phyloP scores from a whole-genome alignment of 2,329 filamentous ascomycete species.

The Cercospora nicotianae region DNA sequence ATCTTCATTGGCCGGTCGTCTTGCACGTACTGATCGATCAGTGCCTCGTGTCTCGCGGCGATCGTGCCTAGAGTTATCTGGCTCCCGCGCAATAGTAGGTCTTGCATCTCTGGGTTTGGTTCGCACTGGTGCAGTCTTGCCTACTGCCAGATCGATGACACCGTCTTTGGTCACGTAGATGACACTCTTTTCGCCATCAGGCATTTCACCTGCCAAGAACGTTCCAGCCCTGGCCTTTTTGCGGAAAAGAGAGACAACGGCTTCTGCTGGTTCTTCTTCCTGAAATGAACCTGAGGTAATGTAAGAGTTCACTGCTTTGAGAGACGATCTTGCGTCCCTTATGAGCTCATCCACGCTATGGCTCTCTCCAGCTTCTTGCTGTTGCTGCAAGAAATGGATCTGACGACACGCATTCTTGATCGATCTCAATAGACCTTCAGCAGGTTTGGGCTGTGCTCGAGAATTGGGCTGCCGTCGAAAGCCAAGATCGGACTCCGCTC shows the following conservation, averaged over 20 bases:
- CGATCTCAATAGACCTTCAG: conserved; percentile 11
- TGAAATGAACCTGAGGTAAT: conserved; percentile 23
- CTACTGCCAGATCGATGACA: conserved; percentile 17
- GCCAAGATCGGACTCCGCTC: not conserved
- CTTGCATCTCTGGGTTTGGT: not conserved
- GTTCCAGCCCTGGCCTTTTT: conserved; percentile 24
- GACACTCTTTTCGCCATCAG: conserved; percentile 17
- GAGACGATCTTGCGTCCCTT: conserved; percentile 12
- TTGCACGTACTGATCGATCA: not conserved
- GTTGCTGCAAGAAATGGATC: conserved; percentile 23
- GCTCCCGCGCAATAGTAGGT: not conserved
- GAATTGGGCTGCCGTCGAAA: conserved; percentile 9
- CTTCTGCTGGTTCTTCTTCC: conserved; percentile 22
- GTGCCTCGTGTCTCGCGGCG: not conserved
- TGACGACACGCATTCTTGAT: conserved; percentile 26
- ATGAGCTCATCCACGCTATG: conserved; percentile 20
- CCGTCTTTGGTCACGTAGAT: conserved; percentile 22
- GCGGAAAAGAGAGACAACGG: conserved; percentile 22
- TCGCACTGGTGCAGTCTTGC: not conserved
- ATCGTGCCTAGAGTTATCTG: not conserved
- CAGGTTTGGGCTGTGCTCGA: conserved; percentile 9
- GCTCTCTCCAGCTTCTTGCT: conserved; percentile 21
- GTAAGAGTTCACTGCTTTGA: conserved; percentile 21
- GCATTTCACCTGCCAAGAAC: conserved; percentile 17
- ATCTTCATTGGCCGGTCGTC: conserved; percentile 17